Percentiles rank a stretch among this genome's conserved stretches.
These are phyloP conservation scores for Naganishia albida DNA, from an alignment of 1,284 basidiomycete species.

Conservation along the genomic window DNA sequence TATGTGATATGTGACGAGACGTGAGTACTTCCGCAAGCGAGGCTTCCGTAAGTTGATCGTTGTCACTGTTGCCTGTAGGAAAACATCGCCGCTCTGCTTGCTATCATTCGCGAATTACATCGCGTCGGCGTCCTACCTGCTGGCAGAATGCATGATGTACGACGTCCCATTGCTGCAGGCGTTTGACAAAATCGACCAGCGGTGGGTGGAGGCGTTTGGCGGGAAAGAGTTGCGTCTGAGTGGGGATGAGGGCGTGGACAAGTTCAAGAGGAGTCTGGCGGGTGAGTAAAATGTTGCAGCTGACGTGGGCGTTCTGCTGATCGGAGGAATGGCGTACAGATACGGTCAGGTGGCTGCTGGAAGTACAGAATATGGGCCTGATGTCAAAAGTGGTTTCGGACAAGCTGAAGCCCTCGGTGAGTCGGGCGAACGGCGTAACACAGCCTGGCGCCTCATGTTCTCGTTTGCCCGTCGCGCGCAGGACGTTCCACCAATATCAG, in stretches of 20 bases:
- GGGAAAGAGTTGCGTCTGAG: conserved; percentile 22
- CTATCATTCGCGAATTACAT: conserved; percentile 19
- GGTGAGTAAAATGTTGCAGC: conserved; percentile 3
- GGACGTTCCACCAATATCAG: not conserved
- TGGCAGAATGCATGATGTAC: conserved; percentile 22
- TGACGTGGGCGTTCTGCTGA: too few species aligned
- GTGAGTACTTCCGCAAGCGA: conserved; percentile 12
- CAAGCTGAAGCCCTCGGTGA: conserved; percentile 15
- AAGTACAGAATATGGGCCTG: conserved; percentile 18
- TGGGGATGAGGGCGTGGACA: conserved; percentile 1
- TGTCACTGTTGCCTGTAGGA: not conserved
- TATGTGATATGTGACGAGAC: conserved; percentile 32
- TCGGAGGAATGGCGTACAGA: not conserved
- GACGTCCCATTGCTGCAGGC: not conserved
- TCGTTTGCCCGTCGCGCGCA: not conserved
- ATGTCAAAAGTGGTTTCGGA: conserved; percentile 14
- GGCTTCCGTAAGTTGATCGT: not conserved
- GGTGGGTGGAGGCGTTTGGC: conserved; percentile 25
- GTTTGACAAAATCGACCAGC: conserved; percentile 11
- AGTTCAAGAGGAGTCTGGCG: conserved; percentile 4
- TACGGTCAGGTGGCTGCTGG: conserved; percentile 20
- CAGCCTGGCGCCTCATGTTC: not conserved
- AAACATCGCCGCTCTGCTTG: conserved; percentile 28
- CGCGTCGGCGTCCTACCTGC: conserved; percentile 16
- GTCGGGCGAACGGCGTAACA: not conserved